phyloP scores from a whole-genome alignment of 495 filamentous ascomycete species.

The Cenococcum geophilum region DNA sequence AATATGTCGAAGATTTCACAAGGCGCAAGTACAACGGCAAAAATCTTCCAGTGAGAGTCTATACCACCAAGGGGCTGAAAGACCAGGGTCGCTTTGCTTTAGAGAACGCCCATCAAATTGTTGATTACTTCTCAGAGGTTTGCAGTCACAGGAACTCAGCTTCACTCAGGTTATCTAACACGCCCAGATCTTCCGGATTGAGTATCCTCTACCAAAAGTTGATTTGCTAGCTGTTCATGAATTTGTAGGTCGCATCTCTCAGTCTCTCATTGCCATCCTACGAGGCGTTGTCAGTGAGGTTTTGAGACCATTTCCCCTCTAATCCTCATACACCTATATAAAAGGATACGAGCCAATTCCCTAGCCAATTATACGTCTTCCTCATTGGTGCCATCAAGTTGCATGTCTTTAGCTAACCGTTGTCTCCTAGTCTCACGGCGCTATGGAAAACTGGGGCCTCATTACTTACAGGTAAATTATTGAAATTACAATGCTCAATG shows the following conservation, averaged over 20 bases:
- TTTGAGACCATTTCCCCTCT: background rate
- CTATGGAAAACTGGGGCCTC: slow-evolving; percentile 85
- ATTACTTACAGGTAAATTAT: slow-evolving; percentile 65
- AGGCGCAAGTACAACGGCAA: slow-evolving; percentile 81
- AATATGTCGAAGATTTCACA: slow-evolving; percentile 88
- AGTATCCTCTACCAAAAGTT: slow-evolving; percentile 92
- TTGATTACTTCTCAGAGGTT: slow-evolving; percentile 90
- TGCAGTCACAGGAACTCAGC: background rate
- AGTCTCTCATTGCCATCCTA: background rate
- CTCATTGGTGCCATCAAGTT: background rate
- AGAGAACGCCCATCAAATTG: slow-evolving; percentile 76
- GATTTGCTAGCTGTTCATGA: slow-evolving; percentile 95
- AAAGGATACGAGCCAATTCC: slow-evolving; percentile 11
- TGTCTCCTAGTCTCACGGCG: slow-evolving; percentile 54
- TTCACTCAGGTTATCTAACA: background rate
- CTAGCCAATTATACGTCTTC: slow-evolving; percentile 36
- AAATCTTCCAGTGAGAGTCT: slow-evolving; percentile 86
- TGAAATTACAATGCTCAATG: background rate
- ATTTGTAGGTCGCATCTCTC: slow-evolving; percentile 55
- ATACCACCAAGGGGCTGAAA: slow-evolving; percentile 85
- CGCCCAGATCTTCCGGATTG: slow-evolving; percentile 69
- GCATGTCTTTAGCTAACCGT: slow-evolving; percentile 34
- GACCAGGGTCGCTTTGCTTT: slow-evolving; percentile 82
- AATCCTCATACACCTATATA: background rate
- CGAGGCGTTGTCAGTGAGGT: background rate